A percentile compares a stretch with the other conserved stretches of the same genome.
Conservation (phyloP, 768 basidiomycete genomes). For the Tylopilus vinaceipallidus region DNA sequence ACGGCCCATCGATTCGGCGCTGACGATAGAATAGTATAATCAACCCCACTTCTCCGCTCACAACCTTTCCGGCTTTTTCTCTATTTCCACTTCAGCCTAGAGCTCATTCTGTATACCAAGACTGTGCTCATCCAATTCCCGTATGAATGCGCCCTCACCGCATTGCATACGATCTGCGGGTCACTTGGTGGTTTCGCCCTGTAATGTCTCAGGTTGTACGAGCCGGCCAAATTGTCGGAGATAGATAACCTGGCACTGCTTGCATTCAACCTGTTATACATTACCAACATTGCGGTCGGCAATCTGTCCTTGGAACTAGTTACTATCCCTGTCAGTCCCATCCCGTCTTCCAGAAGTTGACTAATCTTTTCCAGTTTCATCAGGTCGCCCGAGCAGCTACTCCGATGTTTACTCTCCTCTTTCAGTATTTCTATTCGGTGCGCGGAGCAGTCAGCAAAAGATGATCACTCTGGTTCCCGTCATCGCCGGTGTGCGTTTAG, state of each 20-base stretch:
- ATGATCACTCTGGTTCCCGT: conserved; percentile 79
- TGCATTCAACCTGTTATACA: conserved; percentile 89
- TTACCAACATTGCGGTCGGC: conserved; percentile 92
- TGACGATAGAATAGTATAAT: too few relatives aligned
- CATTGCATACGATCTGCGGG: conserved; percentile 85
- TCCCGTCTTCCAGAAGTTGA: neutral
- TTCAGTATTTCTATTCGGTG: conserved; percentile 64
- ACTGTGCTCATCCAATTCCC: conserved; percentile 90
- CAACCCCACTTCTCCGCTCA: conserved; percentile 25
- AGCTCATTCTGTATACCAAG: conserved; percentile 95
- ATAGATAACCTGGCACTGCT: conserved; percentile 61
- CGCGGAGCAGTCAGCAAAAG: conserved; percentile 58
- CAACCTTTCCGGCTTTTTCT: conserved; percentile 63
- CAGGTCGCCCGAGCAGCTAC: conserved; percentile 94
- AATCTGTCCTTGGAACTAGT: conserved; percentile 88
- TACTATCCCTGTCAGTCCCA: conserved; percentile 74
- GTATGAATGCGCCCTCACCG: conserved; percentile 94
- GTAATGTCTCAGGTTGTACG: conserved; percentile 54
- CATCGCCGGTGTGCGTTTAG: conserved; percentile 85
- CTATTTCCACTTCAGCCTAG: conserved; percentile 91
- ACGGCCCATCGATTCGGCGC: neutral
- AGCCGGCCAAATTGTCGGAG: conserved; percentile 50
- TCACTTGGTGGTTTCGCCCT: conserved; percentile 75
- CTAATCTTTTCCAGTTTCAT: conserved; percentile 65
- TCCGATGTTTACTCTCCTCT: conserved; percentile 88